A percentile compares a stretch with the other conserved stretches of the same genome.
Conservation (phyloP, 345 rosid species). For the Heritiera fomes region DNA sequence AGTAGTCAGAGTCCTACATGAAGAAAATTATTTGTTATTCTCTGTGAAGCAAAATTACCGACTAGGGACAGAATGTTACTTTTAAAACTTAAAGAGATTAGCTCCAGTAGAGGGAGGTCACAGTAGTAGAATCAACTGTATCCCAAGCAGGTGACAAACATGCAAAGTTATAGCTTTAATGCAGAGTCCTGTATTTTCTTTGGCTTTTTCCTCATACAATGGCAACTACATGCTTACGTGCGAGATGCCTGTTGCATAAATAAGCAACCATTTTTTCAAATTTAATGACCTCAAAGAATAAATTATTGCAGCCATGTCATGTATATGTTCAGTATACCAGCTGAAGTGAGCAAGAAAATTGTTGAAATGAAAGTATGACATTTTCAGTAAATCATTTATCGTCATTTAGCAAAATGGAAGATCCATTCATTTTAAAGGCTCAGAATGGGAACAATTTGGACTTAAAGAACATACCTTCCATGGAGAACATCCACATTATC, state of each 20-base stretch:
- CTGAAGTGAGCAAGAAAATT: background rate
- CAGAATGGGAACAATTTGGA: background rate
- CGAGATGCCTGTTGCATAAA: background rate
- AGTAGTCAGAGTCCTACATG: slow-evolving; percentile 72
- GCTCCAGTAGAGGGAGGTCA: background rate
- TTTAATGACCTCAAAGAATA: background rate
- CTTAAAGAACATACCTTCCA: slow-evolving; percentile 59
- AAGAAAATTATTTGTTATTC: slow-evolving; percentile 21
- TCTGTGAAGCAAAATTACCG: background rate
- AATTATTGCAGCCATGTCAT: background rate
- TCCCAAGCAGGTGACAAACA: background rate
- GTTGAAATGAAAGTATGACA: background rate
- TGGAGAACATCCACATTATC: slow-evolving; percentile 81
- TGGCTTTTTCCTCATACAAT: background rate
- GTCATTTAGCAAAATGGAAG: background rate
- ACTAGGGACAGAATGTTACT: background rate
- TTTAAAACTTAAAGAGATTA: background rate
- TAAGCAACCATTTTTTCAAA: background rate
- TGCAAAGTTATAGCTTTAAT: background rate
- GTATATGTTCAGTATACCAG: background rate
- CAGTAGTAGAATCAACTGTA: background rate
- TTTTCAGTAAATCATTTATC: background rate
- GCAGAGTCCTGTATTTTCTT: background rate
- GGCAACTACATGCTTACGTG: background rate
- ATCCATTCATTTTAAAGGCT: background rate